Conservation (phyloP, 129 eudicot genomes). For the Centrapalus pauciflorus region DNA sequence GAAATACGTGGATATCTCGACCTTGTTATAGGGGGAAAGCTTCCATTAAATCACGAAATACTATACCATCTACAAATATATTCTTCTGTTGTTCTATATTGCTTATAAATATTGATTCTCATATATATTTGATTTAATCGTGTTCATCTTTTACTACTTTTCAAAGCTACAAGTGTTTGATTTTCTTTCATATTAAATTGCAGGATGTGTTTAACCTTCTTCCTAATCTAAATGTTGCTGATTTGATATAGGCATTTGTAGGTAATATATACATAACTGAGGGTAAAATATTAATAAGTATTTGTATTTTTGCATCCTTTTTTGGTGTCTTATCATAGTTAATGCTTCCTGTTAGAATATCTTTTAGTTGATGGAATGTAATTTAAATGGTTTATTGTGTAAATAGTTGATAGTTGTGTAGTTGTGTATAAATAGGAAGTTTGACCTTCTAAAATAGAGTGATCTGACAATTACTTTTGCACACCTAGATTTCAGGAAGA, state of each 20-base stretch:
- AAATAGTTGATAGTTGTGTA: too few species aligned
- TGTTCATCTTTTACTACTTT: neutral
- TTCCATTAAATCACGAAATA: constrained; percentile 90
- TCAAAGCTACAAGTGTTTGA: neutral
- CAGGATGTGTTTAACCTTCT: constrained; percentile 95
- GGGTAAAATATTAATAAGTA: neutral
- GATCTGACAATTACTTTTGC: too few species aligned
- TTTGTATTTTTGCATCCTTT: neutral
- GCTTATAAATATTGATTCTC: neutral
- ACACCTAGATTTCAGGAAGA: too few species aligned
- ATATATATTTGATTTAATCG: too few species aligned
- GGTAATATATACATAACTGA: constrained; percentile 35
- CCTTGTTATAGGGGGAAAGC: constrained; percentile 80
- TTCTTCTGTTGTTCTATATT: too few species aligned
- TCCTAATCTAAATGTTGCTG: constrained; percentile 85
- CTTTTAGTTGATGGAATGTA: too few species aligned
- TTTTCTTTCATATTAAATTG: constrained; percentile 14
- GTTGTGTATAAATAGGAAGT: too few species aligned
- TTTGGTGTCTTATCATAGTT: neutral
- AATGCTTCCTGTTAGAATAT: too few species aligned
- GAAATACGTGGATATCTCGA: constrained; percentile 93
- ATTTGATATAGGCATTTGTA: constrained; percentile 85
- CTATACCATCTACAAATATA: constrained; percentile 90
- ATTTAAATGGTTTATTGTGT: too few species aligned
- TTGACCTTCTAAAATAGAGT: too few species aligned